Base-by-base conservation (phyloP, 768 basidiomycete genomes). In the Candolleomyces eurysporus region DNA sequence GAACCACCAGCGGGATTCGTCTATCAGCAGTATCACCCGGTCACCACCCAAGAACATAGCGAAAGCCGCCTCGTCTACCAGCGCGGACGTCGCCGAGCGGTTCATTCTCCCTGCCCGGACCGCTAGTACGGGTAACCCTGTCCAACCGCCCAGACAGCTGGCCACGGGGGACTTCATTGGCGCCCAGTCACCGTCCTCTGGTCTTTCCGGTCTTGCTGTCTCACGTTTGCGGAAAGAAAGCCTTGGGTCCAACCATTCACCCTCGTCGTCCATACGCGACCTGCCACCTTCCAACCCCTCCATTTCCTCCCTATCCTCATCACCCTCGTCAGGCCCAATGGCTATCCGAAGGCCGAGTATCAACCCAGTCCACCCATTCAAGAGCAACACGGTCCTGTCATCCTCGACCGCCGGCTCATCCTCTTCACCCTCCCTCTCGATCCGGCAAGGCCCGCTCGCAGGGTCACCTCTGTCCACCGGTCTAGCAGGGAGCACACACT, bases 1-100 rank as follows among this genome's bases (percentile, higher is more conserved):
- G 79, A 83, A 87, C 67, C 82, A 83, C 60, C 83, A 84, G 59
- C 80, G 86, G 4, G 84, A 86, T 59, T 61, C 60, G 43, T 85
- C 83, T 9, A 72, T 83, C 56, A 73, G 79, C 0, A 78, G 75
- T 17, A 74, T 52, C 26, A 63, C 65, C 32, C 64, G 67, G 45
- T 69, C 66, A 2, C 62, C 60, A 21, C 56, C 66, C 4, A 61
- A 48, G 16, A 58, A 60, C 22, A 64, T 64, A 16, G 63, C 60
- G 13, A 45, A 48, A 32, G 43, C 58, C 8, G 54, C 53, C 2
- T 51, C 48, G 11, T 61, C 60, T 8, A 64, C 63, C 10, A 68
- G 56, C 36, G 60, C 62, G 48, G 67, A 61, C 31, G 67, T 77
- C 11, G 75, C 76, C 0, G 76, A 78, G 50, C 66, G 74, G 36